A percentile compares a stretch with the other conserved stretches of the same genome.
Conservation (phyloP, 208 protist genomes). For the Tritrichomonas musculus region DNA sequence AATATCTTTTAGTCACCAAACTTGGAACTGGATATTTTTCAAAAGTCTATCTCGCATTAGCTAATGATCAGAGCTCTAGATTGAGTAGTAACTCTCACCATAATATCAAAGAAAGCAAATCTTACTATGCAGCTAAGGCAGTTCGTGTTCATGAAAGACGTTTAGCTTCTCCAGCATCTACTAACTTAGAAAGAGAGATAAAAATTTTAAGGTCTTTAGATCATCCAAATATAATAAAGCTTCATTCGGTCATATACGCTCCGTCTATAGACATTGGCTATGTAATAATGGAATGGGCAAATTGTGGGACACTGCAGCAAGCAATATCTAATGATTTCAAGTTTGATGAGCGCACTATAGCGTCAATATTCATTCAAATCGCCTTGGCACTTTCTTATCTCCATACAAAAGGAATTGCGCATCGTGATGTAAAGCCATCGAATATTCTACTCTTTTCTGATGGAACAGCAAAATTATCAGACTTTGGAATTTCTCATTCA, state of each 20-base stretch:
- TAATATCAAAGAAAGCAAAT: too few relatives aligned
- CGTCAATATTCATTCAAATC: not conserved
- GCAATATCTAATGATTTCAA: not conserved
- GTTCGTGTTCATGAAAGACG: not conserved
- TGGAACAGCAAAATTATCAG: not conserved
- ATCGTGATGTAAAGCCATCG: not conserved
- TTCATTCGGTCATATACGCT: not conserved
- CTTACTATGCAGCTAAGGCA: constrained; percentile 11
- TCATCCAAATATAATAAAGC: not conserved
- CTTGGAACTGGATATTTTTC: too few relatives aligned
- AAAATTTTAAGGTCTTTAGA: not conserved
- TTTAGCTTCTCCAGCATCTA: too few relatives aligned
- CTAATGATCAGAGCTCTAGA: too few relatives aligned
- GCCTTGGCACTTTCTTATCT: not conserved
- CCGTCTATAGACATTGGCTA: not conserved
- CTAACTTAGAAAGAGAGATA: not conserved
- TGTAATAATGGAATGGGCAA: not conserved
- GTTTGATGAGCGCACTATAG: not conserved
- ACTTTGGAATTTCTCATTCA: not conserved
- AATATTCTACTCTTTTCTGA: not conserved
- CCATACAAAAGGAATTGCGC: not conserved
- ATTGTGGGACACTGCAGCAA: not conserved
- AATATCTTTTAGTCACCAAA: too few relatives aligned
- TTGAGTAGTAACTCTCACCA: too few relatives aligned
- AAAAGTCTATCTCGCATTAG: too few relatives aligned